Evolutionary conservation across 2,329 filamentous ascomycete genomes (phyloP).

Genomic region (Colletotrichum sp.): DNA sequence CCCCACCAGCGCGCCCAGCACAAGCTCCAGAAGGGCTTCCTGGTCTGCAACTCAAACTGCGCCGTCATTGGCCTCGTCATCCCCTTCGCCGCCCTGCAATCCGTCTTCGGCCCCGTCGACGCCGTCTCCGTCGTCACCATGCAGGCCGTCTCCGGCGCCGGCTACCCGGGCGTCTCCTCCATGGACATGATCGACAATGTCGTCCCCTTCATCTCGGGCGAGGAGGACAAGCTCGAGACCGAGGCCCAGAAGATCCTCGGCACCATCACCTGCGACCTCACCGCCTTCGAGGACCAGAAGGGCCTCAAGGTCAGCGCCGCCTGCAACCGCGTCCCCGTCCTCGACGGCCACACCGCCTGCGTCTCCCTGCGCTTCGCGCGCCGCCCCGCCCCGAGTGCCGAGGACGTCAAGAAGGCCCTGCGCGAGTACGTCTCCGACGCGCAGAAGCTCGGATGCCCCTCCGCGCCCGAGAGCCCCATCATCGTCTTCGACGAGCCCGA

Average conservation of each 20-base stretch:
- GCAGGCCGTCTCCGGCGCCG: slow-evolving; percentile 92
- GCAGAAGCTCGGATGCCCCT: slow-evolving; percentile 82
- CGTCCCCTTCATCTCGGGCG: slow-evolving; percentile 89
- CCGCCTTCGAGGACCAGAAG: slow-evolving; percentile 77
- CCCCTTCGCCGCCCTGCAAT: slow-evolving; percentile 88
- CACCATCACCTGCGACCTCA: slow-evolving; percentile 69
- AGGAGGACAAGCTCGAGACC: slow-evolving; percentile 95
- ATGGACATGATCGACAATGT: slow-evolving; percentile 99
- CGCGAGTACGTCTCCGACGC: slow-evolving; percentile 82
- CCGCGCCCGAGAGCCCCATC: slow-evolving; percentile 82
- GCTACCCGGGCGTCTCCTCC: slow-evolving; percentile 85
- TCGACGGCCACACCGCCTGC: slow-evolving; percentile 95
- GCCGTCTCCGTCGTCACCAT: slow-evolving; percentile 82
- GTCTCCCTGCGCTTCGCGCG: slow-evolving; percentile 84
- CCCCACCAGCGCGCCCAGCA: slow-evolving; percentile 82
- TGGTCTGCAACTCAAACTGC: slow-evolving; percentile 98
- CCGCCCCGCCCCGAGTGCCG: slow-evolving; percentile 73
- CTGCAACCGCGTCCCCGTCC: slow-evolving; percentile 92
- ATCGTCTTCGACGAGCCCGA: slow-evolving; percentile 89
- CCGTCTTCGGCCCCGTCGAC: slow-evolving; percentile 83
- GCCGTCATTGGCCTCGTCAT: slow-evolving; percentile 96
- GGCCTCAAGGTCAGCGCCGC: slow-evolving; percentile 80
- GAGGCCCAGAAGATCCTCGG: slow-evolving; percentile 97
- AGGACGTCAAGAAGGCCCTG: slow-evolving; percentile 80
- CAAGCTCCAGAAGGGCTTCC: slow-evolving; percentile 80